Conservation (phyloP, 345 rosid genomes). For the Anacardium occidentale region DNA sequence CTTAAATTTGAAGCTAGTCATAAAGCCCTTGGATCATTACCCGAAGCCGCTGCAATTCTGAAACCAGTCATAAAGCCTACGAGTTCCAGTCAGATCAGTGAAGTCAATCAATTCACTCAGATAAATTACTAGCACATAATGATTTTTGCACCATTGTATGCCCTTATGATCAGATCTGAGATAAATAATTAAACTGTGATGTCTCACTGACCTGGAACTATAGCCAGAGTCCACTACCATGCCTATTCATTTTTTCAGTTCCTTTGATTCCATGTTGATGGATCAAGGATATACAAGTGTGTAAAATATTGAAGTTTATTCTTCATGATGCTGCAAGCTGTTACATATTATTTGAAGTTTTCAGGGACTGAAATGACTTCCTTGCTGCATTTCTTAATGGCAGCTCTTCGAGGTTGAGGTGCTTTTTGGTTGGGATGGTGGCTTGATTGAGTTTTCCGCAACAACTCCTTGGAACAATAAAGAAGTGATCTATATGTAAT, state of each 20-base stretch:
- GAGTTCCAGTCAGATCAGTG: no score
- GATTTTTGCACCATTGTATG: no score
- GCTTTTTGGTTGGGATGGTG: constrained; percentile 8
- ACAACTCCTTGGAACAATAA: background rate
- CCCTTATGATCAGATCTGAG: no score
- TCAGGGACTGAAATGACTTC: constrained; percentile 2
- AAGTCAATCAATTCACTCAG: no score
- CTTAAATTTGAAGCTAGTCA: no score
- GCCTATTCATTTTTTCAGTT: background rate
- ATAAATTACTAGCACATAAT: no score
- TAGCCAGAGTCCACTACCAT: background rate
- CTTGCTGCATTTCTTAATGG: background rate
- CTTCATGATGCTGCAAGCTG: background rate
- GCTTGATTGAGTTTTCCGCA: background rate
- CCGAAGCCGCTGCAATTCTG: no score
- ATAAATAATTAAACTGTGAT: no score
- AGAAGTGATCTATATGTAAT: background rate
- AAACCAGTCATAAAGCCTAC: no score
- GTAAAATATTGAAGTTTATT: background rate
- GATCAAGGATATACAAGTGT: no score
- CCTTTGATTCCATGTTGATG: background rate
- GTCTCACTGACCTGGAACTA: background rate
- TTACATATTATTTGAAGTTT: background rate
- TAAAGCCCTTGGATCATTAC: no score
- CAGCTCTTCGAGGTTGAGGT: background rate